A percentile compares a stretch with the other conserved stretches of the same genome.
phyloP scores from a whole-genome alignment of 1,284 basidiomycete genomes.

The Porodaedalea pini region DNA sequence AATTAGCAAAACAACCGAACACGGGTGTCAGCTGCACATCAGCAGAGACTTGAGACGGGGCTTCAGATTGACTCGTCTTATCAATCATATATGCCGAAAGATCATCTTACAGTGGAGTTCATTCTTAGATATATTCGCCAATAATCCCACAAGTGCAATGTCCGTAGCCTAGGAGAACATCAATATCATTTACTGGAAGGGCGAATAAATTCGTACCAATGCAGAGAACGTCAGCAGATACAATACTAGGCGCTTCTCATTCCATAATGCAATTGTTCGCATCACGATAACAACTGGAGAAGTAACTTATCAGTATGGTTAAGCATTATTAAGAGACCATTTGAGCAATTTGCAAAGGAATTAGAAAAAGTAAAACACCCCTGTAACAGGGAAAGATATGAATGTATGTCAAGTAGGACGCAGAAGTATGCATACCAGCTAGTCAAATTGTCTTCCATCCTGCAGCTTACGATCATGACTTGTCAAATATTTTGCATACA shows the following conservation, averaged over 20 bases:
- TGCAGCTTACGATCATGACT: not conserved
- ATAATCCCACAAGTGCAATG: not conserved
- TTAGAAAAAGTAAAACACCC: constrained; percentile 6
- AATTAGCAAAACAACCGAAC: not conserved
- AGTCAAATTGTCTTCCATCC: not conserved
- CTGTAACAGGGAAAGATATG: not conserved
- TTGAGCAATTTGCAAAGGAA: constrained; percentile 7
- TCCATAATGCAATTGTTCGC: constrained; percentile 5
- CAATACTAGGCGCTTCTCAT: not conserved
- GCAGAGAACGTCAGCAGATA: not conserved
- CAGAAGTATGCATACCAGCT: not conserved
- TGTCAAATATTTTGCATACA: not conserved
- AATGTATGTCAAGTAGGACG: not conserved
- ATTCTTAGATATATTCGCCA: not conserved
- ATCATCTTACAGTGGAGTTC: not conserved
- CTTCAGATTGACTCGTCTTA: not conserved
- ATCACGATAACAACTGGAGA: constrained; percentile 2
- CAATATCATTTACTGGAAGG: not conserved
- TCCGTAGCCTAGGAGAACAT: constrained; percentile 1
- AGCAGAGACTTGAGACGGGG: not conserved
- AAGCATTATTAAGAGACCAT: too few relatives aligned
- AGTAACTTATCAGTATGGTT: not conserved
- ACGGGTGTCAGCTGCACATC: not conserved
- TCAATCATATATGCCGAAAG: not conserved
- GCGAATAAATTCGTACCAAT: not conserved